Conservation (phyloP, 768 basidiomycete species). For the Agrocybe pediades region DNA sequence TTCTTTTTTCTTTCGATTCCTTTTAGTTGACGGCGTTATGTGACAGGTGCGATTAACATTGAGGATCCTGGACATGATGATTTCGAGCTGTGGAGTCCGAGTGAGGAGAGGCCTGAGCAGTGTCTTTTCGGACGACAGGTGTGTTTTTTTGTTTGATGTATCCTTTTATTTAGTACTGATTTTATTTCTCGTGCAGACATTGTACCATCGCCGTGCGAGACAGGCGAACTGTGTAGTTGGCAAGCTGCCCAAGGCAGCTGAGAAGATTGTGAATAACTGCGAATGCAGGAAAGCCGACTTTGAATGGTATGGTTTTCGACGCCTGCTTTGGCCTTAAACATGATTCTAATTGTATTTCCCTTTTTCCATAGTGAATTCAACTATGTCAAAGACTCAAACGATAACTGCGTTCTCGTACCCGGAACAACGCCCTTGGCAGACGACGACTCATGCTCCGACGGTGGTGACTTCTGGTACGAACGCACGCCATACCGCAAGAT, state of each 20-base stretch:
- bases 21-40: too few relatives aligned
- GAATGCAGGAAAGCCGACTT: constrained; percentile 77
- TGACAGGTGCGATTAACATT: constrained; percentile 69
- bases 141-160: constrained; percentile 8
- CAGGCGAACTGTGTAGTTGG: constrained; percentile 86
- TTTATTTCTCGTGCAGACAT: constrained; percentile 50
- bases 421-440: constrained; percentile 63
- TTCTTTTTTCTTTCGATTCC: background rate
- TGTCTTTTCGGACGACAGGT: constrained; percentile 95
- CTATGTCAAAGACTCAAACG: constrained; percentile 64
- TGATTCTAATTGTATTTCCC: background rate
- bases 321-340: background rate
- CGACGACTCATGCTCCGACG: constrained; percentile 63
- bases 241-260: constrained; percentile 51
- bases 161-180: background rate
- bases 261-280: constrained; percentile 68
- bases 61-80: constrained; percentile 85
- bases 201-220: constrained; percentile 89
- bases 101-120: constrained; percentile 80
- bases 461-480: constrained; percentile 89
- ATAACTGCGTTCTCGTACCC: constrained; percentile 75
- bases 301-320: constrained; percentile 77
- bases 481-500: constrained; percentile 91
- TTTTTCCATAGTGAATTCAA: constrained; percentile 82
- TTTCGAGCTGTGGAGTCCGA: constrained; percentile 97